phyloP scores from a whole-genome alignment of 1,284 basidiomycete genomes.

The Fistulinella staudtii region DNA sequence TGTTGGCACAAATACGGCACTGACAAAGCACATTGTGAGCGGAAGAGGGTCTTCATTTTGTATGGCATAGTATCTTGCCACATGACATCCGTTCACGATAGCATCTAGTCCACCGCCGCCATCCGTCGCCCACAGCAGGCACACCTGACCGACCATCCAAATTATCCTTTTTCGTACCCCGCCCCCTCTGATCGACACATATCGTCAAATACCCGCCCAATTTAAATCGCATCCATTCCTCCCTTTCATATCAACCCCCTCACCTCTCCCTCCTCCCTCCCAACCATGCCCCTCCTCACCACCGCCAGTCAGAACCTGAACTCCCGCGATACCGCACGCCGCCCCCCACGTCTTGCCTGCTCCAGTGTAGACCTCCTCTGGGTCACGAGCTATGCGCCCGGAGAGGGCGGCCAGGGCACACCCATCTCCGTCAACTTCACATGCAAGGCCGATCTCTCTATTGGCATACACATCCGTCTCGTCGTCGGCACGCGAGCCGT shows the following conservation, averaged over 20 bases:
- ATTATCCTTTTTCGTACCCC: slow-evolving; percentile 15
- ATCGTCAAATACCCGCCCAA: slow-evolving; percentile 14
- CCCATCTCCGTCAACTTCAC: slow-evolving; percentile 59
- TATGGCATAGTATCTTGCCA: slow-evolving; percentile 5
- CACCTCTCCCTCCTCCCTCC: not conserved
- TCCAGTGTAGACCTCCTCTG: slow-evolving; percentile 53
- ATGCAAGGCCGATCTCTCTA: slow-evolving; percentile 46
- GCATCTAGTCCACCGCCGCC: slow-evolving; percentile 12
- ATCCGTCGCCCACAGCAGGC: not conserved
- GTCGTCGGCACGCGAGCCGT: slow-evolving; percentile 61
- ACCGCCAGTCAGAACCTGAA: slow-evolving; percentile 15
- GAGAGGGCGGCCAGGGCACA: slow-evolving; percentile 55
- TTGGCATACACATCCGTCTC: slow-evolving; percentile 59
- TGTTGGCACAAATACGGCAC: slow-evolving; percentile 24
- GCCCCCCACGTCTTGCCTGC: slow-evolving; percentile 30
- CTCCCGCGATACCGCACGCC: slow-evolving; percentile 7
- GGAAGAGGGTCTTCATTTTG: not conserved
- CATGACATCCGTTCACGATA: slow-evolving; percentile 3
- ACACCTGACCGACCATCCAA: not conserved
- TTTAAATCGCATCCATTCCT: slow-evolving; percentile 21
- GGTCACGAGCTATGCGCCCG: slow-evolving; percentile 56
- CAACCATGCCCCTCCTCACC: slow-evolving; percentile 10
- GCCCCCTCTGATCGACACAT: slow-evolving; percentile 15
- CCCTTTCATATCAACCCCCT: not conserved
- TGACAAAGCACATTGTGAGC: slow-evolving; percentile 17